Percentiles rank a stretch among this genome's conserved stretches.
phyloP scores from a whole-genome alignment of 495 filamentous ascomycete species.

The Neurospora sp. region DNA sequence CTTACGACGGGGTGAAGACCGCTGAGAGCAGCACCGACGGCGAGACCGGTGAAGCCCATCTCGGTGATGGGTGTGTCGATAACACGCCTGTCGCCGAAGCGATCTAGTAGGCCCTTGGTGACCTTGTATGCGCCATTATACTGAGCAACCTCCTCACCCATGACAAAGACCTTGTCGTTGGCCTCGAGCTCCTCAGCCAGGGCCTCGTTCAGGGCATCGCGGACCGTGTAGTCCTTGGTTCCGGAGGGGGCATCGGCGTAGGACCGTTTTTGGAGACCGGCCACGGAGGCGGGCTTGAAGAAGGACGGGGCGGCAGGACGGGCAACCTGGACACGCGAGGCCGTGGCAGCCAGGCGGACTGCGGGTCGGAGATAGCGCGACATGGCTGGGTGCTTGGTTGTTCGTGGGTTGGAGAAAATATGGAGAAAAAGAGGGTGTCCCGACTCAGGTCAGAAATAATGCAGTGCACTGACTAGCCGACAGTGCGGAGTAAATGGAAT shows the following conservation, averaged over 20 bases:
- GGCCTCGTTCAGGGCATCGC: conserved; percentile 95
- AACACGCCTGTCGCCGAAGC: conserved; percentile 93
- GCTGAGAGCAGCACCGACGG: conserved; percentile 87
- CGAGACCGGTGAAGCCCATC: conserved; percentile 85
- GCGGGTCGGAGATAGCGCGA: conserved; percentile 76
- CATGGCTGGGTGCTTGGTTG: conserved; percentile 26
- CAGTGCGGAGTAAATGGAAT: not conserved
- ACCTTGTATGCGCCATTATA: conserved; percentile 99
- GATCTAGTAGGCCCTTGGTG: conserved; percentile 90
- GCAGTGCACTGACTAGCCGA: conserved; percentile 1
- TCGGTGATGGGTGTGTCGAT: conserved; percentile 99
- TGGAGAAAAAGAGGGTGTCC: conserved; percentile 8
- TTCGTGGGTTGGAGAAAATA: conserved; percentile 12
- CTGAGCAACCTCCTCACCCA: conserved; percentile 97
- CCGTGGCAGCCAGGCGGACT: conserved; percentile 60
- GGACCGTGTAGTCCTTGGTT: conserved; percentile 85
- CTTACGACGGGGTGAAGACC: conserved; percentile 88
- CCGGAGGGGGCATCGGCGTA: conserved; percentile 47
- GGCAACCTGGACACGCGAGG: conserved; percentile 36
- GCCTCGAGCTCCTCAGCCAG: conserved; percentile 92
- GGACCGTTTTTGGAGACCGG: conserved; percentile 35
- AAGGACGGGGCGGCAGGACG: conserved; percentile 35
- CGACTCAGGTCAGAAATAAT: conserved; percentile 2
- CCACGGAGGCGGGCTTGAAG: conserved; percentile 35
- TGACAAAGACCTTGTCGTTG: conserved; percentile 87